phyloP scores from a whole-genome alignment of 768 basidiomycete genomes.

The Amyloporia xantha region DNA sequence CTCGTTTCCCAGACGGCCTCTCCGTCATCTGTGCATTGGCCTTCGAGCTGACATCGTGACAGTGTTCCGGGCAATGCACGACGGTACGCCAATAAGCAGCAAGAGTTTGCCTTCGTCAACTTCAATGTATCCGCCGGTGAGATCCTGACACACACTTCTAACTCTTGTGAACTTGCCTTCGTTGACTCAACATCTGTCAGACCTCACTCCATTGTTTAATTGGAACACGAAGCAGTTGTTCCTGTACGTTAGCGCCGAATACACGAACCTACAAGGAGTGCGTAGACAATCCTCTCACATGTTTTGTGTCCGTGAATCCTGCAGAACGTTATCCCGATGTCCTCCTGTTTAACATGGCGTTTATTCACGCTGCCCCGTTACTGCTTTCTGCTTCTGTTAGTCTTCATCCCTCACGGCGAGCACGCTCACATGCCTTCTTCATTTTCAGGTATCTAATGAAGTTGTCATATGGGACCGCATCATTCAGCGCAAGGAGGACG shows the following conservation, averaged over 20 bases:
- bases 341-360: background rate
- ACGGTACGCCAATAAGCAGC: conserved; percentile 46
- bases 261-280: conserved; percentile 66
- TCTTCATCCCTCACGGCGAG: background rate
- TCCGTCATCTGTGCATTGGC: conserved; percentile 2
- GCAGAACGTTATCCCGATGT: too few relatives aligned
- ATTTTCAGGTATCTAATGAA: conserved; percentile 54
- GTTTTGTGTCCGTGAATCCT: background rate
- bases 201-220: conserved; percentile 77
- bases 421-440: background rate
- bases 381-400: background rate
- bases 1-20: background rate
- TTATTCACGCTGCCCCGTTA: background rate
- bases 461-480: conserved; percentile 93
- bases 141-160: too few relatives aligned
- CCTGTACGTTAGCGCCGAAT: conserved; percentile 81
- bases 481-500: conserved; percentile 73
- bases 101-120: conserved; percentile 74
- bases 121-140: conserved; percentile 84
- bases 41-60: background rate
- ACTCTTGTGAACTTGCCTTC: background rate
- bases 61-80: conserved; percentile 19
- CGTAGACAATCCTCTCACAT: conserved; percentile 31
- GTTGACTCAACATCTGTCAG: conserved; percentile 30
- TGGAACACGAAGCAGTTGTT: conserved; percentile 98